These are phyloP conservation scores for Globisporangium spiculum DNA, from an alignment of 352 stramenopile species.

Conservation along the genomic window DNA sequence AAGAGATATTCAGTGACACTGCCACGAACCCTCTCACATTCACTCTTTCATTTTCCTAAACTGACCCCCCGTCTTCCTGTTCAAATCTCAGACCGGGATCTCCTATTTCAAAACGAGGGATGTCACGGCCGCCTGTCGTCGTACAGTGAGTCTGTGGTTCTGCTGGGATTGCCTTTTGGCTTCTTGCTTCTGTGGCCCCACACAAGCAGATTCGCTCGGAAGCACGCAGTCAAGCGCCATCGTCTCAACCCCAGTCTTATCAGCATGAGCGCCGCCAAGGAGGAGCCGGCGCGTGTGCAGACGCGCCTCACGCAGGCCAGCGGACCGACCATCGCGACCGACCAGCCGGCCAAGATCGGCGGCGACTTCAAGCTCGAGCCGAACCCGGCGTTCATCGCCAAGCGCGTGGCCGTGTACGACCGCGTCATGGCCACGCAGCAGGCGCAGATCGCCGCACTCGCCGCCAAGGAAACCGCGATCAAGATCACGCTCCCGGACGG, in stretches of 20 bases:
- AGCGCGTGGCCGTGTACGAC: constrained; percentile 86
- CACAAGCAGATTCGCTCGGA: neutral
- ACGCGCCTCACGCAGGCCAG: constrained; percentile 79
- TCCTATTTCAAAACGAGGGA: neutral
- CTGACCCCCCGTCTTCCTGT: neutral
- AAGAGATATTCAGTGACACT: neutral
- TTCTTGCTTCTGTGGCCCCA: neutral
- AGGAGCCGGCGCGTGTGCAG: constrained; percentile 54
- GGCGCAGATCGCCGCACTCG: constrained; percentile 61
- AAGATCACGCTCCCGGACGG: constrained; percentile 97
- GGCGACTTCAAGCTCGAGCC: constrained; percentile 72
- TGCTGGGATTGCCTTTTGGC: neutral
- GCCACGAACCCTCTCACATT: neutral
- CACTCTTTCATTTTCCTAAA: neutral
- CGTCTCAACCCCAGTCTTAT: neutral
- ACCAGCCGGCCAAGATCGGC: constrained; percentile 72
- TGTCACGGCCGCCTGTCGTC: neutral
- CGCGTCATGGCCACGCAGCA: constrained; percentile 71
- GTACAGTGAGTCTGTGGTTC: neutral
- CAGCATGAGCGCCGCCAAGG: constrained; percentile 16
- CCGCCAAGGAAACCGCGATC: constrained; percentile 90
- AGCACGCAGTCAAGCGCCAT: neutral
- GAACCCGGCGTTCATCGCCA: constrained; percentile 82
- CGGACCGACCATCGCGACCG: constrained; percentile 56
- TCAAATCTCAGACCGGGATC: neutral